Conservation (phyloP, 2,329 filamentous ascomycete species). For the Ceratocystis harringtonii region DNA sequence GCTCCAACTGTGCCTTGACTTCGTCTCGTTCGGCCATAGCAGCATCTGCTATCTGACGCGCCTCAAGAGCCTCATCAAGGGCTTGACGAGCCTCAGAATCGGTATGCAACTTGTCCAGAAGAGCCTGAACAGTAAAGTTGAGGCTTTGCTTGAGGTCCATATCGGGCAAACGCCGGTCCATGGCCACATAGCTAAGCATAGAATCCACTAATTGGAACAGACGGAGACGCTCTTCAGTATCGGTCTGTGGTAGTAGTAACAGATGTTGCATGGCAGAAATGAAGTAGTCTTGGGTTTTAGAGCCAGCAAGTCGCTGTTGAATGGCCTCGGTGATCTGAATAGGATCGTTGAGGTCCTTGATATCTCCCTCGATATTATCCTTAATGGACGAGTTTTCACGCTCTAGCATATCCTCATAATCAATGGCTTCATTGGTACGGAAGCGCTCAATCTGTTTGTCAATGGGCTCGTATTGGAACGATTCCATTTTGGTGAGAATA, state of each 20-base stretch:
- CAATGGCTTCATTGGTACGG: conserved; percentile 85
- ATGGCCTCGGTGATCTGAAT: conserved; percentile 90
- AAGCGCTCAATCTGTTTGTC: conserved; percentile 96
- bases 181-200: conserved; percentile 98
- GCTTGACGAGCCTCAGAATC: conserved; percentile 89
- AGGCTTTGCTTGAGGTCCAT: conserved; percentile 97
- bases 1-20: conserved; percentile 71
- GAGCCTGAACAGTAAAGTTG: conserved; percentile 90
- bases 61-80: conserved; percentile 79
- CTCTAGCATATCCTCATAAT: conserved; percentile 95
- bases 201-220: conserved; percentile 97
- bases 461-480: conserved; percentile 93
- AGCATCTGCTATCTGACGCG: conserved; percentile 82
- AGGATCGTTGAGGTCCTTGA: conserved; percentile 85
- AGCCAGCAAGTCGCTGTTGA: conserved; percentile 66
- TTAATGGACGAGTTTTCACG: conserved; percentile 80
- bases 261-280: conserved; percentile 89
- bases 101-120: conserved; percentile 90
- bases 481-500: conserved; percentile 91
- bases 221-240: conserved; percentile 76
- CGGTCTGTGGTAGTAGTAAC: conserved; percentile 78
- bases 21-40: conserved; percentile 95
- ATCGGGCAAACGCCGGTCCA: conserved; percentile 88
- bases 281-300: conserved; percentile 86
- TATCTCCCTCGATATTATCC: conserved; percentile 70